Conservation (phyloP, 1,139 yeast species). For the Yamadazyma atmosphaerica region DNA sequence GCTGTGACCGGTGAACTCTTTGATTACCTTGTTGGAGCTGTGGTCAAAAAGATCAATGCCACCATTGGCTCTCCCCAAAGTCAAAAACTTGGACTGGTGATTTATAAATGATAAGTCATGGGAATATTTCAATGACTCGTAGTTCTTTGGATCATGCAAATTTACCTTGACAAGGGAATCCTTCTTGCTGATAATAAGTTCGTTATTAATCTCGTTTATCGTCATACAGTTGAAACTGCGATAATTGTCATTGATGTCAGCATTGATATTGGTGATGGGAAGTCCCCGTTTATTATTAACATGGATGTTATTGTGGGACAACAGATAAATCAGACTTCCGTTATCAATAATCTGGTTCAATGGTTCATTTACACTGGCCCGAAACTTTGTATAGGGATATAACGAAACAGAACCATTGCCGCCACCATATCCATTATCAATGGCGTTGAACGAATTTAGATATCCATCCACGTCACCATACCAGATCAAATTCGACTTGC, state of each 20-base stretch:
- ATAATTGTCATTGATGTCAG: constrained; percentile 31
- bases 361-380: constrained; percentile 33
- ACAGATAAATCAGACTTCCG: constrained; percentile 59
- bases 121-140: constrained; percentile 24
- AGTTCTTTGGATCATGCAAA: constrained; percentile 50
- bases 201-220: constrained; percentile 33
- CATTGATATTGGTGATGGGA: constrained; percentile 34
- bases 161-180: constrained; percentile 57
- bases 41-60: constrained; percentile 79
- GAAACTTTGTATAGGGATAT: constrained; percentile 52
- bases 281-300: constrained; percentile 62
- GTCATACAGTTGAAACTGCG: constrained; percentile 38
- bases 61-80: constrained; percentile 70
- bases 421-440: background rate
- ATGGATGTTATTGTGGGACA: constrained; percentile 53
- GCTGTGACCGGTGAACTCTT: constrained; percentile 69
- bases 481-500: constrained; percentile 76
- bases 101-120: constrained; percentile 37
- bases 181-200: constrained; percentile 33
- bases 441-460: constrained; percentile 32
- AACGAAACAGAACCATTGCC: constrained; percentile 19
- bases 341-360: constrained; percentile 11
- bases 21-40: constrained; percentile 49
- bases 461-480: constrained; percentile 64
- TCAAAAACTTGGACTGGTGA: constrained; percentile 43